Percentiles rank a stretch among this genome's conserved stretches.
phyloP scores from a whole-genome alignment of 345 rosid genomes.

The Chamaenerion angustifolium region DNA sequence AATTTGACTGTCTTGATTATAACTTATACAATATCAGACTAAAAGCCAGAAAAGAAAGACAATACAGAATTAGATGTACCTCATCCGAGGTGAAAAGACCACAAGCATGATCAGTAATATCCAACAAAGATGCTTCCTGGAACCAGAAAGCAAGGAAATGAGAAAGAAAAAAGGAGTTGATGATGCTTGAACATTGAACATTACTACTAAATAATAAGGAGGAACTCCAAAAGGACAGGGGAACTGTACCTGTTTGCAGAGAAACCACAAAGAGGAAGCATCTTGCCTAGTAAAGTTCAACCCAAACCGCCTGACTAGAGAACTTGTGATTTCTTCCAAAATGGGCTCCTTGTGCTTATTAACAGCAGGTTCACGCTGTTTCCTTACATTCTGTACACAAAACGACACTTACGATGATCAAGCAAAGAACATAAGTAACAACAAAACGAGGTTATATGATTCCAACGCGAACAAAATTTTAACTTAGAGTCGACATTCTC shows the following conservation, averaged over 20 bases:
- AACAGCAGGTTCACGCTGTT: conserved; percentile 54
- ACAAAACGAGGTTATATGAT: background rate
- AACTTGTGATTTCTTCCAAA: conserved; percentile 52
- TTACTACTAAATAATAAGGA: background rate
- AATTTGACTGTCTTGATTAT: too few species aligned
- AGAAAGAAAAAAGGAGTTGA: background rate
- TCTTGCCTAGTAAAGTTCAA: conserved; percentile 64
- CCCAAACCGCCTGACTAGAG: conserved; percentile 43
- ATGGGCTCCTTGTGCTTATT: conserved; percentile 73
- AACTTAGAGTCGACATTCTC: too few species aligned
- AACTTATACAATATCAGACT: too few species aligned
- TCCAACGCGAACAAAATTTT: too few species aligned
- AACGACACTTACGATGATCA: conserved; percentile 3
- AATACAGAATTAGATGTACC: conserved; percentile 24
- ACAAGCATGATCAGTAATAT: conserved; percentile 76
- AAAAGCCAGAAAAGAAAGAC: background rate
- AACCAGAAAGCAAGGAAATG: conserved; percentile 6
- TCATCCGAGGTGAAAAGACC: conserved; percentile 64
- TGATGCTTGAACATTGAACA: too few species aligned
- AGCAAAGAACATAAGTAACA: background rate
- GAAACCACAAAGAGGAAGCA: conserved; percentile 76
- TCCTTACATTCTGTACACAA: conserved; percentile 36
- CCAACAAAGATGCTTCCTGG: conserved; percentile 89
- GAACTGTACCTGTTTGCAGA: conserved; percentile 68
- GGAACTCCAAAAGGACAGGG: conserved; percentile 1